These are phyloP conservation scores for Botryotinia globosa DNA, from an alignment of 2,329 filamentous ascomycete genomes.

Conservation along the genomic window DNA sequence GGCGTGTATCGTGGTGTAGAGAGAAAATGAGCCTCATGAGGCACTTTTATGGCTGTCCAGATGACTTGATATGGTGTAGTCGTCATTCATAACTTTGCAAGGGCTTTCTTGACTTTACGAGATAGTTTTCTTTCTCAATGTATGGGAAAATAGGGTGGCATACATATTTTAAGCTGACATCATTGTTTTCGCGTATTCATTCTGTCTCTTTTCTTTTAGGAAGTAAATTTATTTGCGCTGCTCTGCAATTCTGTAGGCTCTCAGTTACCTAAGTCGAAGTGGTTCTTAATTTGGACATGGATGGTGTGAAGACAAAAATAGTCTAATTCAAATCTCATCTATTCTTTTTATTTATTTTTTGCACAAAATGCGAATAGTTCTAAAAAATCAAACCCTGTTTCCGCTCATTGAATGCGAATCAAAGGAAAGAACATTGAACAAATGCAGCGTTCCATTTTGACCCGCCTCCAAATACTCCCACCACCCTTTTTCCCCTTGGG, in stretches of 20 bases:
- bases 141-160: not conserved
- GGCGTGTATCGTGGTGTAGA: not conserved
- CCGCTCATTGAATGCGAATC: not conserved
- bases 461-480: not conserved
- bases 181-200: not conserved
- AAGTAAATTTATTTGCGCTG: rapidly evolving
- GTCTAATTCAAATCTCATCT: not conserved
- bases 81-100: not conserved
- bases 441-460: not conserved
- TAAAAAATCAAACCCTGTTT: not conserved
- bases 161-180: not conserved
- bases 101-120: not conserved
- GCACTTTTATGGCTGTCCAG: not conserved
- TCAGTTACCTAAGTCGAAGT: not conserved
- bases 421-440: not conserved
- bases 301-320: not conserved
- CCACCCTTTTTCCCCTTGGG: not conserved
- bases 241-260: not conserved
- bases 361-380: not conserved
- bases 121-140: not conserved
- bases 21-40: not conserved
- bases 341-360: not conserved
- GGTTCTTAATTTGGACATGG: not conserved
- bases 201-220: not conserved
- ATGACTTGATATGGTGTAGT: not conserved